These are phyloP conservation scores for Alopecurus myosuroides DNA, from an alignment of 176 grass and related monocot genomes.

Conservation along the genomic window DNA sequence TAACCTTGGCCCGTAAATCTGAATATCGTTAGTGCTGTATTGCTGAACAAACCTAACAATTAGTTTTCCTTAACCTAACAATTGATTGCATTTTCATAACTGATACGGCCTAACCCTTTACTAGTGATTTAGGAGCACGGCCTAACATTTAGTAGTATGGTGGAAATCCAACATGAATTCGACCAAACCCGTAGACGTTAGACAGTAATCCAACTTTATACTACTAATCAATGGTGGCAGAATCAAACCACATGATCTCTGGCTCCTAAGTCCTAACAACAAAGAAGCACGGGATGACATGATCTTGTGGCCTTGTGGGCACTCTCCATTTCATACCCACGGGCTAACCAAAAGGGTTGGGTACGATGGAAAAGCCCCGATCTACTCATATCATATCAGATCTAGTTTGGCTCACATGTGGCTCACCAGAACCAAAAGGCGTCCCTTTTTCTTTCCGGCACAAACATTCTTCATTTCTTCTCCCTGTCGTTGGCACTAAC, in stretches of 20 bases:
- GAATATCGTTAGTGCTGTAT: neutral
- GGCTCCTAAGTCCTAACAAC: neutral
- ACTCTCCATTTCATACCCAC: neutral
- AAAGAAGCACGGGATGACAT: neutral
- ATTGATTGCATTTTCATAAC: neutral
- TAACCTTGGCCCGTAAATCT: too few relatives aligned
- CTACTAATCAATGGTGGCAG: neutral
- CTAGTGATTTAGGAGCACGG: neutral
- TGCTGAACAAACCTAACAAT: neutral
- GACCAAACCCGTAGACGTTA: neutral
- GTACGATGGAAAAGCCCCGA: conserved; percentile 23
- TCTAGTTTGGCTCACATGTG: neutral
- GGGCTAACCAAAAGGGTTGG: neutral
- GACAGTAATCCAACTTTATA: neutral
- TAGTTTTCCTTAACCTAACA: neutral
- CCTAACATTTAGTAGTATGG: neutral
- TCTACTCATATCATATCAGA: neutral
- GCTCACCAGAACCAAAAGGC: conserved; percentile 3
- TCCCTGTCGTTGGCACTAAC: neutral
- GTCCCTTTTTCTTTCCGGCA: neutral
- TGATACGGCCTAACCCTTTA: neutral
- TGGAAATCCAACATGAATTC: neutral
- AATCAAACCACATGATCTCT: conserved; percentile 4
- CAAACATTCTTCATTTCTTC: conserved; percentile 43
- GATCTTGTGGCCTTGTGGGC: neutral